Percentiles rank a stretch among this genome's conserved stretches.
Conservation (phyloP, 1,139 yeast species). For the Suhomyces terraborum region DNA sequence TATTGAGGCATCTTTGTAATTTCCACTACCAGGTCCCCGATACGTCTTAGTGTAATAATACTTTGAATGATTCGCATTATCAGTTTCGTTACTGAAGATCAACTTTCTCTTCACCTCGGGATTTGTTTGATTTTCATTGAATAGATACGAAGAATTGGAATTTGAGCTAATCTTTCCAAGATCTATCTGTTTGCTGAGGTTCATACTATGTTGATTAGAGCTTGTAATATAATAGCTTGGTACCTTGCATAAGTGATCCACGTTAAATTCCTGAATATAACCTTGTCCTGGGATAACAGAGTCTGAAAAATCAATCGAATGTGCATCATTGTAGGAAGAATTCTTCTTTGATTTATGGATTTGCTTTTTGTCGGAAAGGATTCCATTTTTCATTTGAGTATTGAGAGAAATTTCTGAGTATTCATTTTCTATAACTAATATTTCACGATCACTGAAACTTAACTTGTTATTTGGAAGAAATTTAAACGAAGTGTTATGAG, state of each 20-base stretch:
- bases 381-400: conserved; percentile 16
- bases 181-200: conserved; percentile 14
- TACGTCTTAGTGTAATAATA: conserved; percentile 45
- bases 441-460: conserved; percentile 34
- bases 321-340: conserved; percentile 41
- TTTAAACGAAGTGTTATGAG: conserved; percentile 22
- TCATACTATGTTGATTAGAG: conserved; percentile 21
- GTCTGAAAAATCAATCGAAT: conserved; percentile 42
- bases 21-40: conserved; percentile 52
- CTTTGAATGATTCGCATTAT: conserved; percentile 36
- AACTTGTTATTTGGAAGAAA: conserved; percentile 35
- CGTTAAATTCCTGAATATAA: conserved; percentile 45
- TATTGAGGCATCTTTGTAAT: conserved; percentile 48
- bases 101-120: conserved; percentile 42
- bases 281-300: conserved; percentile 51
- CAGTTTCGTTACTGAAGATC: conserved; percentile 39
- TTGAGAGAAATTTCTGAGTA: conserved; percentile 28
- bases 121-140: conserved; percentile 29
- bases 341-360: conserved; percentile 36
- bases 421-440: conserved; percentile 32
- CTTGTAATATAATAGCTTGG: conserved; percentile 46
- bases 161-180: conserved; percentile 22
- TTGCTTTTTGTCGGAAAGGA: conserved; percentile 26
- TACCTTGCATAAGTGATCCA: conserved; percentile 44
- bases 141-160: conserved; percentile 27